A percentile compares a stretch with the other conserved stretches of the same genome.
Evolutionary conservation across 2,329 filamentous ascomycete species (phyloP).

Genomic region (Trichoderma arundinaceum): DNA sequence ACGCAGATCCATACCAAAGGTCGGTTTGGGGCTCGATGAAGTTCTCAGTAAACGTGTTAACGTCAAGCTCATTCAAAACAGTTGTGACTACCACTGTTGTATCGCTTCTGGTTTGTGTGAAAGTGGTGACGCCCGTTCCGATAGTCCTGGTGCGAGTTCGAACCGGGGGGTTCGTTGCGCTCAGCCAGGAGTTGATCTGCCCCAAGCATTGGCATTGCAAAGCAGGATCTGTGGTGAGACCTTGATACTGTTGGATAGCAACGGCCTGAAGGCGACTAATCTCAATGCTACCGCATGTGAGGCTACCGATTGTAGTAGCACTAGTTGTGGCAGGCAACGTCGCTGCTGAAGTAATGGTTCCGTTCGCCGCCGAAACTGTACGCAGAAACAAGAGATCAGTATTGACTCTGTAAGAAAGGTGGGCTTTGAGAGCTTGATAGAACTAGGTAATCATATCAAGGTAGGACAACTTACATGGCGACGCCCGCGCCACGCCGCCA

Average conservation of each 20-base stretch:
- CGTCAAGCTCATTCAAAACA: too few species aligned
- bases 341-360: neutral
- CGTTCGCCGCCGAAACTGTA: neutral
- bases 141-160: too few species aligned
- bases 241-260: neutral
- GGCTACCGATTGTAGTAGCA: neutral
- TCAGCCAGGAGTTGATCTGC: too few species aligned
- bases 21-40: too few species aligned
- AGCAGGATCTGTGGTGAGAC: neutral
- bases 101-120: too few species aligned
- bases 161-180: too few species aligned
- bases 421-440: too few species aligned
- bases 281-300: neutral
- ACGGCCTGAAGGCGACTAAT: neutral
- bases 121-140: too few species aligned
- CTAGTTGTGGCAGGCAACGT: neutral
- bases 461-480: slow-evolving; percentile 1
- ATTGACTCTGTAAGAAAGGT: neutral
- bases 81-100: too few species aligned
- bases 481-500: neutral
- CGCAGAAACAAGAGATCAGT: neutral
- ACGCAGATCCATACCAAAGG: slow-evolving; percentile 3
- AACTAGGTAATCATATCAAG: neutral
- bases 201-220: neutral
- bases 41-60: too few species aligned